Conservation (phyloP, 495 filamentous ascomycete genomes). For the Aspergillus saccharolyticus region DNA sequence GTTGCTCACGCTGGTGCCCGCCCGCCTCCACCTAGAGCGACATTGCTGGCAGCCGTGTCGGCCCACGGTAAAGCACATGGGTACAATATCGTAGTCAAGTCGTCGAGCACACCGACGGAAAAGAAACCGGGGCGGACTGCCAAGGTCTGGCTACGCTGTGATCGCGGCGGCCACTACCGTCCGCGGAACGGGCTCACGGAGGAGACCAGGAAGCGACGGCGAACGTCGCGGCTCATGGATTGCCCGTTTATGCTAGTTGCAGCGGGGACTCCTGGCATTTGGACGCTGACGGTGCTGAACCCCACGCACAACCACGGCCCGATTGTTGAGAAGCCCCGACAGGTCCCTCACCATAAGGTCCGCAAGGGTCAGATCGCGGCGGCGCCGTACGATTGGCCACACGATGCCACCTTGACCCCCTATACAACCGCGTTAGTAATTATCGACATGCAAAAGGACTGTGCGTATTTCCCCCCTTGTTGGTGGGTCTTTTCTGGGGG, state of each 20-base stretch:
- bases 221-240: conserved; percentile 45
- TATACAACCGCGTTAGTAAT: conserved; percentile 61
- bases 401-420: conserved; percentile 52
- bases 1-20: conserved; percentile 10
- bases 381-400: conserved; percentile 58
- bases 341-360: conserved; percentile 39
- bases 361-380: conserved; percentile 46
- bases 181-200: conserved; percentile 47
- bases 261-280: conserved; percentile 41
- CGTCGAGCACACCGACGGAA: conserved; percentile 43
- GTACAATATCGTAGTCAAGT: conserved; percentile 47
- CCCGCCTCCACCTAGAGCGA: conserved; percentile 21
- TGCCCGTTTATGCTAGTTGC: conserved; percentile 46
- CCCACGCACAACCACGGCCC: conserved; percentile 45
- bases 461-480: conserved; percentile 31
- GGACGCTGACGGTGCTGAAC: conserved; percentile 42
- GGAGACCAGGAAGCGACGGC: conserved; percentile 43
- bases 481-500: neutral
- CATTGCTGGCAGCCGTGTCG: conserved; percentile 41
- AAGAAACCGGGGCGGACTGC: conserved; percentile 46
- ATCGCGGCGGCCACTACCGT: conserved; percentile 48
- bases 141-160: conserved; percentile 47
- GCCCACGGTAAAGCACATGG: conserved; percentile 42
- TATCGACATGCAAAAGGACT: conserved; percentile 72
- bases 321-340: conserved; percentile 37